Evolutionary conservation across 345 rosid genomes (phyloP), one percentile per base, ranked within the genome.

Genomic region (Citrus maxima): DNA sequence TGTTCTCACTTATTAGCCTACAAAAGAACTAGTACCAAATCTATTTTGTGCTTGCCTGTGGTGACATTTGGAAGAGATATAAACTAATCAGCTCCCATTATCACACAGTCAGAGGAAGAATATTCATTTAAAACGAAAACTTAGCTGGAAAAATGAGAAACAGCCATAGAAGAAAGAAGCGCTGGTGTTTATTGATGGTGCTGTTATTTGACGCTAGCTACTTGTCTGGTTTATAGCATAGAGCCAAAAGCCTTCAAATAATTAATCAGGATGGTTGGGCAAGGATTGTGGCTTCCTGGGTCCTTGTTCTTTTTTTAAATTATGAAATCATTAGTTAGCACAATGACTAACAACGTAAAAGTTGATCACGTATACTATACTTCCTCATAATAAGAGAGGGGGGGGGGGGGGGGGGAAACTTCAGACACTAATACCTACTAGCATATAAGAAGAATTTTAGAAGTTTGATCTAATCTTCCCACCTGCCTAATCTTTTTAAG

Each of bases 161-260:
- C 18, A 74, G 22, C 28, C 75, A 61, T 25, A 9, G 6, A 30
- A 72, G 55, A 67, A 30, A 72, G 62, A 67, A 73, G 62, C 63
- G 32, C 27, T 63, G 82, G 77, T 51, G 72, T 62, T 72, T 38
- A 34, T 72, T 9, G 56, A 71, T 46, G 64, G 71, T 42, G 70
- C 65, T 63, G 28, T 42, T 67, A 24, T 73, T 80, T 80, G 81
- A 73, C 80, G 22, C 3, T 77, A 67, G 77, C 70, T 14, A 64
- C 22, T 77, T 80, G 86, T 83, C 81, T 56, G 63, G 35, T 46
- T 54, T 77, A 37, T 80, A 24, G 38, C 37, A 3, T 10, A 75
- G 22, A 37, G 30, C 67, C 70, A 34, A 66, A 38, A 35, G 25
- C 70, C 22, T 34, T 9, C 46, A 34, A 34, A 35, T 30, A 74